phyloP scores from a whole-genome alignment of 305 asterid species.

The Solanum aculeatissimum region DNA sequence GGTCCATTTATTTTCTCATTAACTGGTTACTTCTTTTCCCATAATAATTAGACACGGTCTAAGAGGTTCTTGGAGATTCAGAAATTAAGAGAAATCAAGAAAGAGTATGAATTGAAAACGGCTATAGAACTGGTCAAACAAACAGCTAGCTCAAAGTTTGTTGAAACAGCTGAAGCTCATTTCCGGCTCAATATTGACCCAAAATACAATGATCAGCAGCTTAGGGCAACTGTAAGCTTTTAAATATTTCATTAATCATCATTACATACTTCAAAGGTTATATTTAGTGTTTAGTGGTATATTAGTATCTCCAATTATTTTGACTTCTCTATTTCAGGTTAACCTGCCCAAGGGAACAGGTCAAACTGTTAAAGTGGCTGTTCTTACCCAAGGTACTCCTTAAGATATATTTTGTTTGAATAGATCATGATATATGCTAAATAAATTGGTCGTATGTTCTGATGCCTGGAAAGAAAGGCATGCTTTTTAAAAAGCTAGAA shows the following conservation, averaged over 20 bases:
- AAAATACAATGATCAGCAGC: slow-evolving; percentile 91
- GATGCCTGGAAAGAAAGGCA: not conserved
- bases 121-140: slow-evolving; percentile 70
- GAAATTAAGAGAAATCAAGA: slow-evolving; percentile 66
- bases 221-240: slow-evolving; percentile 83
- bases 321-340: slow-evolving; percentile 40
- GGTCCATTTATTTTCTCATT: not conserved
- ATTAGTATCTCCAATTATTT: not conserved
- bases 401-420: not conserved
- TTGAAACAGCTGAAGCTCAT: slow-evolving; percentile 90
- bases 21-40: not conserved
- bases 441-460: not conserved
- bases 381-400: slow-evolving; percentile 85
- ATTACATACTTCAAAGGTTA: not conserved
- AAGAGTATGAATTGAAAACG: slow-evolving; percentile 68
- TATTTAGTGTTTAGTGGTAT: not conserved
- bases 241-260: not conserved
- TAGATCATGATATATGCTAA: not conserved
- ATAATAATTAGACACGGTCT: slow-evolving; percentile 58
- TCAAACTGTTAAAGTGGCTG: slow-evolving; percentile 82
- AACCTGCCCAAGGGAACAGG: slow-evolving; percentile 98
- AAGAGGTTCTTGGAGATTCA: slow-evolving; percentile 93
- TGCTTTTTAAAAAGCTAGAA: not conserved
- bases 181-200: slow-evolving; percentile 98
- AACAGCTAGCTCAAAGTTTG: slow-evolving; percentile 65